Conservation (phyloP, 1,139 yeast genomes). For the Suhomyces ambrosiae region DNA sequence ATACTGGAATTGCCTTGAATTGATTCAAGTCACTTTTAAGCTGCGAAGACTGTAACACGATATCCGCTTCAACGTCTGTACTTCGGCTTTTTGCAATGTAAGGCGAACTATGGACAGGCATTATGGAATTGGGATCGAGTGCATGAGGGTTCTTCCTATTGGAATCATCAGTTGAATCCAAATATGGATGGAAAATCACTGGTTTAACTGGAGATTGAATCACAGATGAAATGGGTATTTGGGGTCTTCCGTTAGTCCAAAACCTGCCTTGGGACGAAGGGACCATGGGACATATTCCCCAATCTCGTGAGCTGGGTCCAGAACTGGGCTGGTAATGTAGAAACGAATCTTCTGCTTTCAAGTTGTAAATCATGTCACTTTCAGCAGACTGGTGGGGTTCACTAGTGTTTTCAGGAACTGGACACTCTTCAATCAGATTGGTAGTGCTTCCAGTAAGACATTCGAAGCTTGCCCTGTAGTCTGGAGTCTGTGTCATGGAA, state of each 20-base stretch:
- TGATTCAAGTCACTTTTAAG: neutral
- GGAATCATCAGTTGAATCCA: constrained; percentile 3
- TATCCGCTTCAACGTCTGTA: constrained; percentile 14
- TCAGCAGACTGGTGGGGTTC: no score
- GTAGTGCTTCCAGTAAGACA: no score
- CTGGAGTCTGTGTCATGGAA: no score
- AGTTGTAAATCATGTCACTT: no score
- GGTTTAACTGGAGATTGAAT: constrained; percentile 8
- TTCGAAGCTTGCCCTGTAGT: no score
- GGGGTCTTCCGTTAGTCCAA: constrained; percentile 10
- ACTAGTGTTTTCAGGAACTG: no score
- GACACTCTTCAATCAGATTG: no score
- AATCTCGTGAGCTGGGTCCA: neutral
- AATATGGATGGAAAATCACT: constrained; percentile 2
- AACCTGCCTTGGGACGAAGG: neutral
- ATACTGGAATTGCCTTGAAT: neutral
- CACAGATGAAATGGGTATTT: constrained; percentile 9
- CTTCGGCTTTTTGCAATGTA: constrained; percentile 9
- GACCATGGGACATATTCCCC: neutral
- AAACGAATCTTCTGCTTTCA: no score
- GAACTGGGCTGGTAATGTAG: no score
- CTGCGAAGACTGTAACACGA: neutral
- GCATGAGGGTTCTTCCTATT: neutral
- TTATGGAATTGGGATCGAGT: no score
- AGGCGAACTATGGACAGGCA: no score